These are phyloP conservation scores for Silene latifolia DNA, from an alignment of 148 eudicot species.

Conservation along the genomic window DNA sequence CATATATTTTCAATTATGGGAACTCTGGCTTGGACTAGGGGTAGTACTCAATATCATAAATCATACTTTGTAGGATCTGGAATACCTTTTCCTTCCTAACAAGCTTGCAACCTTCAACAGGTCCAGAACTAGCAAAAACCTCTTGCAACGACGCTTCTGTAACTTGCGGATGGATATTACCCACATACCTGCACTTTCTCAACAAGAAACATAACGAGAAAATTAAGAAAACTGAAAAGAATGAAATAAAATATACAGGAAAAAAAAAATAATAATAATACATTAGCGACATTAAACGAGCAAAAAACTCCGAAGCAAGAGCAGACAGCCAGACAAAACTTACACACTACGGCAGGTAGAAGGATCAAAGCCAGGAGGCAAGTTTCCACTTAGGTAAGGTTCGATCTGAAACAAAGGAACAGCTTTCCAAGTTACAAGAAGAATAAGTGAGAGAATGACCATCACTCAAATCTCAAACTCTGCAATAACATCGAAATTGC, in stretches of 20 bases:
- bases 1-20: too few species aligned
- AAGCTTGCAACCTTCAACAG: constrained; percentile 89
- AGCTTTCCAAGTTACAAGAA: constrained; percentile 14
- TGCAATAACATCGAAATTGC: not conserved
- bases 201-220: constrained; percentile 52
- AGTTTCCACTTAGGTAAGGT: constrained; percentile 94
- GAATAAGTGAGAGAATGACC: not conserved
- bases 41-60: too few species aligned
- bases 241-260: not conserved
- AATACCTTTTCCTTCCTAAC: constrained; percentile 88
- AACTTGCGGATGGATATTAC: constrained; percentile 93
- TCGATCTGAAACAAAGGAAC: constrained; percentile 76
- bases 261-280: too few species aligned
- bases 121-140: constrained; percentile 91
- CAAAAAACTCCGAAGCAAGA: not conserved
- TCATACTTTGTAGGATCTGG: not conserved
- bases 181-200: constrained; percentile 93
- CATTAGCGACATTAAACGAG: not conserved
- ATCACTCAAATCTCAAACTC: constrained; percentile 3
- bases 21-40: too few species aligned
- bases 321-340: constrained; percentile 35
- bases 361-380: constrained; percentile 98
- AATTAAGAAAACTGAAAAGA: constrained; percentile 35
- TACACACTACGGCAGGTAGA: constrained; percentile 98
- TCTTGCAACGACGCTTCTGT: constrained; percentile 95